These are phyloP conservation scores for Gypsophila paniculata DNA, from an alignment of 179 eudicot genomes.

Conservation along the genomic window DNA sequence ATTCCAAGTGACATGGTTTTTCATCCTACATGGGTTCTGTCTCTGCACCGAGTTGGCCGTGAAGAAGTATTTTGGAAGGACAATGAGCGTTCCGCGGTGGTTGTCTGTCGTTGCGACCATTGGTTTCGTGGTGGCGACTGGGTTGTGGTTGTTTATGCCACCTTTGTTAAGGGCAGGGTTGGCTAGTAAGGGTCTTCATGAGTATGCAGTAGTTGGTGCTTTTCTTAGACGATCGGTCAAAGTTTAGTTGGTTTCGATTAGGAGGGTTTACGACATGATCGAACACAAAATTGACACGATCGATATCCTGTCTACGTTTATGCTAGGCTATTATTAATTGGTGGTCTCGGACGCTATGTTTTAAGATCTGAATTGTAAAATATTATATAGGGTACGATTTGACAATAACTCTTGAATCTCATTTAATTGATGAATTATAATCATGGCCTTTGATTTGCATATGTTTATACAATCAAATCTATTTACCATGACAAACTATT, in stretches of 20 bases:
- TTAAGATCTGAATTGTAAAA: no score
- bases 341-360: no score
- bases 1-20: slow-evolving; percentile 50
- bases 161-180: slow-evolving; percentile 41
- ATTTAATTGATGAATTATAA: no score
- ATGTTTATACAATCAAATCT: no score
- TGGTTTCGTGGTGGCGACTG: slow-evolving; percentile 48
- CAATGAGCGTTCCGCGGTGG: slow-evolving; percentile 30
- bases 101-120: slow-evolving; percentile 28
- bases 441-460: no score
- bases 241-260: not conserved
- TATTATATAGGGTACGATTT: no score
- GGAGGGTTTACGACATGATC: no score
- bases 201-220: slow-evolving; percentile 37
- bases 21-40: slow-evolving; percentile 53
- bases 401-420: no score
- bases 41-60: slow-evolving; percentile 35
- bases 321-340: no score
- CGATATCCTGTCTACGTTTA: no score
- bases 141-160: slow-evolving; percentile 69
- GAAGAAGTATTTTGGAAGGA: slow-evolving; percentile 27
- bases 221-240: slow-evolving; percentile 28
- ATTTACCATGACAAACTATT: no score
- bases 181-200: slow-evolving; percentile 36
- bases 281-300: no score